Conservation (phyloP, 176 grass and related monocot species). For the Rhynchospora pubera region DNA sequence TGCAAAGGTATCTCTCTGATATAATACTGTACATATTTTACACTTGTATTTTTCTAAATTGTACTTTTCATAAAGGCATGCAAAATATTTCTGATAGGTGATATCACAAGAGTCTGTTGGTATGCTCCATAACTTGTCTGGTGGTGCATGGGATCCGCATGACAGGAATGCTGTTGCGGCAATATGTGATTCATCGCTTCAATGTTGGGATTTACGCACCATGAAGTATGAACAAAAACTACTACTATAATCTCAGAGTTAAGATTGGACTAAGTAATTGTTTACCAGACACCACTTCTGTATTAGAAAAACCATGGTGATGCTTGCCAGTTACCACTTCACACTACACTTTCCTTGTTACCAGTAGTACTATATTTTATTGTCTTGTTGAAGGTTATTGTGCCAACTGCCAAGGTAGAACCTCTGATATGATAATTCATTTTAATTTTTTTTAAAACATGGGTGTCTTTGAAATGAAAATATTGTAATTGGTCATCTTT, state of each 20-base stretch:
- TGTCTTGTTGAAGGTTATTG: background rate
- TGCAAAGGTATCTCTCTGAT: conserved; percentile 45
- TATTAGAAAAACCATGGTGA: background rate
- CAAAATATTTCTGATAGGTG: conserved; percentile 34
- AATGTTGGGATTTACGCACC: conserved; percentile 90
- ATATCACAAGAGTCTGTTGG: conserved; percentile 73
- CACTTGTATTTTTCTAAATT: too few relatives aligned
- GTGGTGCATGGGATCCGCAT: conserved; percentile 97
- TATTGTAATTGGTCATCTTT: background rate
- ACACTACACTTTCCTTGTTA: background rate
- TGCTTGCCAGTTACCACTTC: background rate
- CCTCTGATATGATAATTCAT: background rate
- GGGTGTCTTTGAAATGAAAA: background rate
- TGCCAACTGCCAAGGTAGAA: background rate
- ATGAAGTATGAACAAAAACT: conserved; percentile 52
- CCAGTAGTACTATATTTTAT: background rate
- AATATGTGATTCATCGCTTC: conserved; percentile 83
- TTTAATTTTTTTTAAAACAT: background rate
- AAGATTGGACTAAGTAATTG: conserved; percentile 3
- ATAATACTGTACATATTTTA: background rate
- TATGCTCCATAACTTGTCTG: conserved; percentile 78
- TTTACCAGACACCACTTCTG: background rate
- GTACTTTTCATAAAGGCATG: too few relatives aligned
- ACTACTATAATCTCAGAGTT: background rate
- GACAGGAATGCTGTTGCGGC: conserved; percentile 65